These are phyloP conservation scores for Backusella sp. DNA, from an alignment of 192 early-diverging fungal genomes.

Conservation along the genomic window DNA sequence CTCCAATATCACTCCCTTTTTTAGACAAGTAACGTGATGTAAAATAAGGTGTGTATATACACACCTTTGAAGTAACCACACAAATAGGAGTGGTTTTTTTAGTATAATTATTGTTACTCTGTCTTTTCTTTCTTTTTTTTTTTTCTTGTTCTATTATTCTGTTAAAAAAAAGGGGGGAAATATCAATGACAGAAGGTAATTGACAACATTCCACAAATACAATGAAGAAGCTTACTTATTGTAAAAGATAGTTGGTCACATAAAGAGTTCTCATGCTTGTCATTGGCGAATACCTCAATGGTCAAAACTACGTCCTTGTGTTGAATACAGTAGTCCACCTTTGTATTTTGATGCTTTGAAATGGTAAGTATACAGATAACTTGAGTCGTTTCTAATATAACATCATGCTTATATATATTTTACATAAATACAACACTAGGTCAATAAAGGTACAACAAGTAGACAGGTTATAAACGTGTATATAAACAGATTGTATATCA, in stretches of 20 bases:
- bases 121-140: not conserved
- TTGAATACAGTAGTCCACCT: conserved; percentile 9
- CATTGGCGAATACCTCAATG: conserved; percentile 16
- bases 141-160: not conserved
- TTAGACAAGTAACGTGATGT: not conserved
- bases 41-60: not conserved
- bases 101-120: not conserved
- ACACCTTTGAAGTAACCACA: not conserved
- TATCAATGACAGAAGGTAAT: not conserved
- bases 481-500: not conserved
- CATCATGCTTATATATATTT: too few relatives aligned
- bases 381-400: not conserved
- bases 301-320: conserved; percentile 1
- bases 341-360: conserved; percentile 10
- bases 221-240: not conserved
- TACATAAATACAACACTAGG: not conserved
- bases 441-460: not conserved
- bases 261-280: conserved; percentile 13
- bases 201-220: not conserved
- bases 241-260: conserved; percentile 1
- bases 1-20: not conserved
- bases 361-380: not conserved
- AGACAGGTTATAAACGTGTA: too few relatives aligned
- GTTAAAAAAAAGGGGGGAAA: not conserved
- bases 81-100: not conserved